Base-by-base conservation (phyloP, 495 filamentous ascomycete genomes). In the Talaromyces nanjingensis region DNA sequence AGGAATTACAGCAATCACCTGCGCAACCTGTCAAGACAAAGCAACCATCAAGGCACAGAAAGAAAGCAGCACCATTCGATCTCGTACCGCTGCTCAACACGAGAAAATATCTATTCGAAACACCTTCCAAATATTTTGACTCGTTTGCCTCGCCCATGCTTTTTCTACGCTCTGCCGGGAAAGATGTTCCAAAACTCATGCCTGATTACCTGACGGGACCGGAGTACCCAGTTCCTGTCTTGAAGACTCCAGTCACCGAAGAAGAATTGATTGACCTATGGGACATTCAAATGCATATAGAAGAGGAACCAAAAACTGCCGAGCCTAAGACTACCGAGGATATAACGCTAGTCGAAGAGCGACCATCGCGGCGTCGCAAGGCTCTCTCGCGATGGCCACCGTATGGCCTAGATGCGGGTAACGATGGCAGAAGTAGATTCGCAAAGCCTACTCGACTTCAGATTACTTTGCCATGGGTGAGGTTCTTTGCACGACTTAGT, bases 81-180 rank as follows among this genome's bases (percentile, higher is more conserved):
- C 68, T 81, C 8, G 63, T 77, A 6, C 69, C 71, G 0, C 73
- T 78, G 4, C 72, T 78, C 1, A 31, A 72, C n/a, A 76, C 76
- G 1, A 73, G 82, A 12, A 68, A 73, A 20, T 22, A 64, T 3
- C 69, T 81, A 24, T 87, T 87, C 67, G 24, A 68, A 3, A 76
- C 72, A 2, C 75, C 79, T 7, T 79, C 81, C 60, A 66, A 77
- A 14, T 84, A 76, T 66, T 85, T 85, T 52, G 84, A 86, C 64
- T 73, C 83, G 1, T 86, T 87, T 66, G 84, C 85, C 1, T 86
- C 83, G 5, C 84, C 85, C 0, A 72, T 84, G 7, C 74, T 85
- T 4, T 86, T 86, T 67, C 82, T 87, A 45, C 78, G 85, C 29
- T 80, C 82, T 0, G 66, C 82, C 0, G 79, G 76, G 1, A 70